Evolutionary conservation across 345 rosid species (phyloP), one percentile per base, ranked within the genome.

Genomic region (Ceriops decandra): DNA sequence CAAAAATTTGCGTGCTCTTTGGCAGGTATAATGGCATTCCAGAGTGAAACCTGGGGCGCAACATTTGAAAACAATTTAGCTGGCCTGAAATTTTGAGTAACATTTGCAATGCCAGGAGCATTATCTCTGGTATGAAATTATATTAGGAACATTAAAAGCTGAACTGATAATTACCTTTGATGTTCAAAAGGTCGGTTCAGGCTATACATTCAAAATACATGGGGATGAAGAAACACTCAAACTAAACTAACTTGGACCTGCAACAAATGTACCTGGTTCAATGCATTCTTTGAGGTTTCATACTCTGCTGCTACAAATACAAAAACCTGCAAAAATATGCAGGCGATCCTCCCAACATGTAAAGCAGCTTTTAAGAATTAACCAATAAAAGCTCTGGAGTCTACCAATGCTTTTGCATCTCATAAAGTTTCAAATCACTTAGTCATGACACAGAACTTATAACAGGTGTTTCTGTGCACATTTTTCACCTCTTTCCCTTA

Each of bases 1-100:
- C 88, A 75, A 76, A 95, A 92, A 72, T 82, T 92, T 2, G 96
- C 97, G 52, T 82, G 78, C 72, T 88, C 99, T 79, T 95, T 87
- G 58, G 77, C 59, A 33, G 96, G 92, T 69, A 95, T 88, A 26
- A 95, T 92, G 7, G 85, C 92, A 79, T 95, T 98, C 99, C 99
- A 95, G 70, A 95, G 83, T 16, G 99, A 95, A 15, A 92, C 86
- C 99, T 95, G 68, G 62, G 28, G 35, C 54, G 70, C 27, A 27
- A 63, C 36, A 61, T 42, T 42, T 3, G 49, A 42, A 42, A 42
- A 13, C 49, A 42, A 11, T 42, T 42, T 42, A 42, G 49, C 49
- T 0, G 19, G 16, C 49, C 17, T 15, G 5, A 42, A 42, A 11
- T 42, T 42, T 63, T 0, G 19, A 42, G 19, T 7, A 54, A 21